Percentiles rank a stretch among this genome's conserved stretches.
Evolutionary conservation across 768 basidiomycete genomes (phyloP).

Genomic region (Chiua virens): DNA sequence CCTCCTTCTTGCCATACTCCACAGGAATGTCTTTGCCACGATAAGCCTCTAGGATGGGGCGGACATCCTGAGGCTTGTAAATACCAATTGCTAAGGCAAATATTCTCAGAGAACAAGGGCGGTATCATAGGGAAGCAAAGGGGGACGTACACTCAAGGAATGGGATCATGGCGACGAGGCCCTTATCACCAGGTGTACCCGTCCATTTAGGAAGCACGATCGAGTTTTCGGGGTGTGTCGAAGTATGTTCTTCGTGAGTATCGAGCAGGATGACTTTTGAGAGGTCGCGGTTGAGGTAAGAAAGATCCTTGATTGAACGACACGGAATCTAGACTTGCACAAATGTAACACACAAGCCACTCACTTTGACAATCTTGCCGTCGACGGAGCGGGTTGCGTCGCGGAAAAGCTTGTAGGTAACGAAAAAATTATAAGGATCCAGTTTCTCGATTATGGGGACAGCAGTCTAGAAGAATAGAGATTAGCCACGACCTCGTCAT

Average conservation of each 20-base stretch:
- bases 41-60: slow-evolving; percentile 84
- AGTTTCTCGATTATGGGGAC: slow-evolving; percentile 87
- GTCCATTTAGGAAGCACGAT: slow-evolving; percentile 85
- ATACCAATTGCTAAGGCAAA: slow-evolving; percentile 77
- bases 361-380: slow-evolving; percentile 83
- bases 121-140: not conserved
- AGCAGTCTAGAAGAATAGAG: slow-evolving; percentile 63
- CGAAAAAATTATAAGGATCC: slow-evolving; percentile 88
- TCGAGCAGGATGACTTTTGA: slow-evolving; percentile 88
- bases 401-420: slow-evolving; percentile 88
- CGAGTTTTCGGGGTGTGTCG: slow-evolving; percentile 85
- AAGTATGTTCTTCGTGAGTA: slow-evolving; percentile 74
- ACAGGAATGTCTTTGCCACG: slow-evolving; percentile 83
- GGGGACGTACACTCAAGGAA: slow-evolving; percentile 84
- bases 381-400: slow-evolving; percentile 85
- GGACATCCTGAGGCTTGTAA: slow-evolving; percentile 83
- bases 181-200: slow-evolving; percentile 71
- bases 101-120: not conserved
- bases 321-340: not conserved
- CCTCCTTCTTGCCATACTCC: slow-evolving; percentile 89
- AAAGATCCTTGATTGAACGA: slow-evolving; percentile 61
- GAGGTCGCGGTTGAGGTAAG: slow-evolving; percentile 92
- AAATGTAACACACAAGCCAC: not conserved
- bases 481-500: not conserved
- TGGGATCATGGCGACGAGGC: slow-evolving; percentile 89